Evolutionary conservation across 2,329 filamentous ascomycete genomes (phyloP).

Genomic region (Aureobasidium sp.): DNA sequence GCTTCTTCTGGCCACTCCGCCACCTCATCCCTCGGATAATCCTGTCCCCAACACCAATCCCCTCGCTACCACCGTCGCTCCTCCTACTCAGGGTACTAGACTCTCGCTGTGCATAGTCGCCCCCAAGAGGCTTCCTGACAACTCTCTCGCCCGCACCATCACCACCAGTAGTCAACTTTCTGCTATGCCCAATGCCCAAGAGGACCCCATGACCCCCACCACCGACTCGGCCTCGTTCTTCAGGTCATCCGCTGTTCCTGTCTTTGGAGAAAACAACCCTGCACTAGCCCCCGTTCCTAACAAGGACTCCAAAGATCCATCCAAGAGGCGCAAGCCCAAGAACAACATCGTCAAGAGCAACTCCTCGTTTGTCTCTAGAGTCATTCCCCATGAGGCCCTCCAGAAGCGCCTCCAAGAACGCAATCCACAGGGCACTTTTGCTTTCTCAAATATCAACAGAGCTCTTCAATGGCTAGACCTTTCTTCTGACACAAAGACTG

Average conservation of each 20-base stretch:
- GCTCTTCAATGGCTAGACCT: slow-evolving; percentile 95
- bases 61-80: slow-evolving; percentile 72
- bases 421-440: slow-evolving; percentile 69
- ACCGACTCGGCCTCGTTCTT: slow-evolving; percentile 5
- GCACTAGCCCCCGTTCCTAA: slow-evolving; percentile 58
- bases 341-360: slow-evolving; percentile 98
- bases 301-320: slow-evolving; percentile 51
- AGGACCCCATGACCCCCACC: slow-evolving; percentile 25
- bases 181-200: slow-evolving; percentile 33
- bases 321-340: slow-evolving; percentile 86
- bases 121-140: slow-evolving; percentile 36
- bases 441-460: slow-evolving; percentile 91
- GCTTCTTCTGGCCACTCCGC: slow-evolving; percentile 83
- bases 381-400: slow-evolving; percentile 79
- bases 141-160: slow-evolving; percentile 32
- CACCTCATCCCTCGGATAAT: slow-evolving; percentile 89
- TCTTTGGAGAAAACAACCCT: slow-evolving; percentile 81
- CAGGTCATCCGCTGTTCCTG: slow-evolving; percentile 34
- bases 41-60: slow-evolving; percentile 83
- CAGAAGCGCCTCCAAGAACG: slow-evolving; percentile 73
- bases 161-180: slow-evolving; percentile 34
- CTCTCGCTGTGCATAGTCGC: slow-evolving; percentile 69
- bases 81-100: slow-evolving; percentile 78
- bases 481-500: slow-evolving; percentile 67
- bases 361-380: slow-evolving; percentile 94